Evolutionary conservation across 805 yeast genomes (phyloP), one percentile per base, ranked within the genome.

Genomic region (Debaryomyces castellii): DNA sequence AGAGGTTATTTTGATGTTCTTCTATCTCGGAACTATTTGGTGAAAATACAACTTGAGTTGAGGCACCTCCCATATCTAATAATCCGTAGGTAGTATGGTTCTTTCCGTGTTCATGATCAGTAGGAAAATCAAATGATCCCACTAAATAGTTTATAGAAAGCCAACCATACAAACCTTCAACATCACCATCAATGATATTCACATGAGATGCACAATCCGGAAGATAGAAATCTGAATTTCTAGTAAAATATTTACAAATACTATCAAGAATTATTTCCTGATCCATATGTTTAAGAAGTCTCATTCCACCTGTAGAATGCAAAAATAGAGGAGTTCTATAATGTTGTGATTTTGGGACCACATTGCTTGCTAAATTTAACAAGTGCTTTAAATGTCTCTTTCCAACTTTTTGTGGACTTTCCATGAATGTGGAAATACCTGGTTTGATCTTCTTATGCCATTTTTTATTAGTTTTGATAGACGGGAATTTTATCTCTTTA

Each of bases 221-320:
- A 11, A 85, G 49, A 53, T 64, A 81, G 50, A 81, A 80, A 30
- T 74, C 70, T 1, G 81, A 75, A 30, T 79, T 66, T 10, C 52
- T 44, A 40, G 63, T 63, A 34, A 84, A 60, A 50, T 81, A 82
- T 7, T 56, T 45, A 54, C 90, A 85, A 2, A 80, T 68, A 32
- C 66, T 64, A 12, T 64, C 67, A 46, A 83, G 55, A 16, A 83
- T 71, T 14, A 62, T 60, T 36, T 64, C 65, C 51, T 77, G 82
- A 28, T 78, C 77, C 10, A 70, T 65, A 1, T 83, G 85, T 17
- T 73, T 74, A 35, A 84, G 62, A 11, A 80, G 59, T 37, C 89
- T 62, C 81, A 83, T 76, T 0, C 88, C 88, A 0, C 86, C 89
- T 0, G 89, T 84, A 0, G 87, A 82, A 59, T 84, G 88, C 5